phyloP scores from a whole-genome alignment of 2,329 filamentous ascomycete genomes.

The Xylariaceae sp. region DNA sequence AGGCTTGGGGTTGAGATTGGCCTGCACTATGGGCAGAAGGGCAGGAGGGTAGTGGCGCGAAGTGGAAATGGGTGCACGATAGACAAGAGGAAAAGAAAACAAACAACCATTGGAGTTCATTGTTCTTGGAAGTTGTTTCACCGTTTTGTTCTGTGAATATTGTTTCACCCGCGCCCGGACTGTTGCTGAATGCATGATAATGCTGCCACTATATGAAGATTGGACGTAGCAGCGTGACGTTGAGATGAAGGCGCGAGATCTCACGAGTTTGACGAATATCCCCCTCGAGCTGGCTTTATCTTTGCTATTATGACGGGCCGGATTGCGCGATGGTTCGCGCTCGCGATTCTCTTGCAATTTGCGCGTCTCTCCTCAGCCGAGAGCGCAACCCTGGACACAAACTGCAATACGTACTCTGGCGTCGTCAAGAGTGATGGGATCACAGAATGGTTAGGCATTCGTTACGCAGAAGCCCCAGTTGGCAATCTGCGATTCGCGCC shows the following conservation, averaged over 20 bases:
- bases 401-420: conserved; percentile 63
- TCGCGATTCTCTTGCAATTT: conserved; percentile 22
- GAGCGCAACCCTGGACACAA: conserved; percentile 50
- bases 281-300: neutral
- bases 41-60: conserved; percentile 1
- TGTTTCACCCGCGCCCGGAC: neutral
- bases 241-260: conserved; percentile 11
- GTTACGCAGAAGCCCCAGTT: conserved; percentile 66
- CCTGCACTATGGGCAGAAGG: conserved; percentile 3
- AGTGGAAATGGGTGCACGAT: neutral
- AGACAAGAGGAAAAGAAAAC: neutral
- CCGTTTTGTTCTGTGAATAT: neutral
- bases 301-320: conserved; percentile 12
- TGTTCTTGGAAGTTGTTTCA: too few relatives aligned
- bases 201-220: conserved; percentile 13
- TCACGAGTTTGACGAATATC: conserved; percentile 2
- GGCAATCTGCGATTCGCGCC: conserved; percentile 61
- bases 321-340: conserved; percentile 13
- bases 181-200: neutral
- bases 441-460: conserved; percentile 68
- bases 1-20: conserved; percentile 9
- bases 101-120: conserved; percentile 10
- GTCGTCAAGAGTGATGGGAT: conserved; percentile 50
- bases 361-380: conserved; percentile 22
- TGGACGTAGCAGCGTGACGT: neutral